Percentiles rank a stretch among this genome's conserved stretches.
Conservation (phyloP, 2,329 filamentous ascomycete genomes). For the Aspergillus fructus region DNA sequence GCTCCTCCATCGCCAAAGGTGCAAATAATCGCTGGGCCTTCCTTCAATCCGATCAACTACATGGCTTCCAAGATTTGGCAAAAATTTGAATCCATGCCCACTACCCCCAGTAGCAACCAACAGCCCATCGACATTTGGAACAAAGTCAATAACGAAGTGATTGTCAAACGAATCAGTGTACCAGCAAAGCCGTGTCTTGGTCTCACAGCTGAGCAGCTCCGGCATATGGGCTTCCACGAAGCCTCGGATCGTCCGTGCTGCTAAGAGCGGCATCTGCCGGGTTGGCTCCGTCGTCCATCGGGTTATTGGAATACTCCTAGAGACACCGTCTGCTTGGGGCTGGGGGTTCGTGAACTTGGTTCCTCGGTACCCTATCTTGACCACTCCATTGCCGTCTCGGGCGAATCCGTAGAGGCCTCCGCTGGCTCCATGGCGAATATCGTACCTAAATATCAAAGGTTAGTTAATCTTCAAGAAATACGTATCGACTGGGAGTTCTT, state of each 20-base stretch:
- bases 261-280: constrained; percentile 27
- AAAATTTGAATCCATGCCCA: constrained; percentile 63
- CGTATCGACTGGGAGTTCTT: background rate
- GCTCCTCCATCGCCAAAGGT: background rate
- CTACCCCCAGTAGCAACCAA: constrained; percentile 62
- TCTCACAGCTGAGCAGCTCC: constrained; percentile 39
- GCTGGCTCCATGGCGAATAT: constrained; percentile 33
- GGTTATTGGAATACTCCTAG: constrained; percentile 44
- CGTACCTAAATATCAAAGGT: constrained; percentile 9
- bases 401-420: constrained; percentile 54
- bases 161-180: constrained; percentile 58
- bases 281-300: constrained; percentile 29
- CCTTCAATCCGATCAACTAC: constrained; percentile 54
- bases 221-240: constrained; percentile 47
- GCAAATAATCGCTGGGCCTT: background rate
- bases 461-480: too few relatives aligned
- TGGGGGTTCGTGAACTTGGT: constrained; percentile 52
- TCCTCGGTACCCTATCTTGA: constrained; percentile 54
- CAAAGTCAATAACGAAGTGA: constrained; percentile 55
- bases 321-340: constrained; percentile 34
- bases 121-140: constrained; percentile 51
- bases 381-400: constrained; percentile 40
- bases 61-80: constrained; percentile 57
- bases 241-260: constrained; percentile 24
- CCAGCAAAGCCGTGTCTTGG: constrained; percentile 53